Base-by-base conservation (phyloP, 441 rosid species). In the Geranium incanum region DNA sequence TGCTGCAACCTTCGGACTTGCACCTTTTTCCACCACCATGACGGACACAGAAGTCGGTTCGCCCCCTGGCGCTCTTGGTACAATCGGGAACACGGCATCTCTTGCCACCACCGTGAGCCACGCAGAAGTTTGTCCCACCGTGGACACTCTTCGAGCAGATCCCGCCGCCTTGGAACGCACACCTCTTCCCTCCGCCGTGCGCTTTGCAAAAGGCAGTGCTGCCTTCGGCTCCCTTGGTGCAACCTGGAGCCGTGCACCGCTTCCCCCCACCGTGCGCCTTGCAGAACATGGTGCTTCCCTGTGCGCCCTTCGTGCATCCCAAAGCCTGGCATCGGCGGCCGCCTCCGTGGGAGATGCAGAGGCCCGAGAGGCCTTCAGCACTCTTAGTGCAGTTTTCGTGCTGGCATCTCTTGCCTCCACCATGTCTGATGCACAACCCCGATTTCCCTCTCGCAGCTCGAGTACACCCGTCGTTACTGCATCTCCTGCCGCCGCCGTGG, bases 1-100 rank as follows among this genome's bases (percentile, higher is more conserved):
- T 95, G 48, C 88, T 88, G 71, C 99, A 95, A 16, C 97, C 96
- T 75, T 88, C 91, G 60, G 74, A 78, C 74, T 87, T 85, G 67
- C 99, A 95, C 62, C 99, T 87, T 82, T 90, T 95, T 8, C 99
- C 99, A 18, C 99, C 99, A 70, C 99, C 99, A 74, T 95, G 99
- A 21, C 97, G 90, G 39, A 95, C 99, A 78, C 99, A 95, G 75
- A 75, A 92, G 72, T 90, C 91, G 16, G 99, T 95, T 69, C 97
- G 81, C 59, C 99, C 99, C 83, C 99, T 90, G 0, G 99, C 99
- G 79, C 99, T 92, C 85, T 89, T 94, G 5, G 97, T 90, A 78
- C 99, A 94, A 66, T 81, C 95, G 4, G 94, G 80, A 73, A 88
- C 82, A 23, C 89, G 89, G 71, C 99, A 94, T 74, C 99, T 84